These are phyloP conservation scores for Paramecium caudatum DNA, from an alignment of 73 alveolate genomes.

Conservation along the genomic window DNA sequence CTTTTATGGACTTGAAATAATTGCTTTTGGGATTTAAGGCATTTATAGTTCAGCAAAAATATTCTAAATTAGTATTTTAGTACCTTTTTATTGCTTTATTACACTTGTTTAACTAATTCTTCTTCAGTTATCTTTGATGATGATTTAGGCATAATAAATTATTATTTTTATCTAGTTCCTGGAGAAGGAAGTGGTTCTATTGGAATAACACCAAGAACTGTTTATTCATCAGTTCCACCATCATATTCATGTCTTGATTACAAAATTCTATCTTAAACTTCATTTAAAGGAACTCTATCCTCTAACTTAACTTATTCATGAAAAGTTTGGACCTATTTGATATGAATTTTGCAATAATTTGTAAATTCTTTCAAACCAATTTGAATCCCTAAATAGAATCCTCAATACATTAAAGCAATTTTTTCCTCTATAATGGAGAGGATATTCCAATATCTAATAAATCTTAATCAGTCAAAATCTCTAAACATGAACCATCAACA, in stretches of 20 bases:
- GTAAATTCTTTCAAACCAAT: constrained; percentile 56
- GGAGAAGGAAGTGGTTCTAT: constrained; percentile 49
- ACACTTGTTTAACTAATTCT: constrained; percentile 20
- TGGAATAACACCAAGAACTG: neutral
- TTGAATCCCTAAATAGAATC: constrained; percentile 38
- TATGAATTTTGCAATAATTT: constrained; percentile 29
- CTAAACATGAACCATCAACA: constrained; percentile 66
- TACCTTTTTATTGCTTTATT: constrained; percentile 2
- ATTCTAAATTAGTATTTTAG: neutral
- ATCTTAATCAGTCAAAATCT: constrained; percentile 45
- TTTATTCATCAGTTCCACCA: neutral
- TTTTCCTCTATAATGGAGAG: constrained; percentile 58
- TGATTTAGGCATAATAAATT: constrained; percentile 12
- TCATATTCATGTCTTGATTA: constrained; percentile 19
- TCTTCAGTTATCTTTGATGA: constrained; percentile 31
- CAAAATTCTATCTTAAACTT: constrained; percentile 24
- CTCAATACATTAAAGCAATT: constrained; percentile 34
- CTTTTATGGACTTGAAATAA: neutral
- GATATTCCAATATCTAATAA: constrained; percentile 30
- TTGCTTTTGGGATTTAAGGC: neutral
- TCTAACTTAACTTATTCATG: neutral
- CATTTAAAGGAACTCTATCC: neutral
- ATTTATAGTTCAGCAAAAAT: neutral
- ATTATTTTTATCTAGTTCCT: constrained; percentile 3
- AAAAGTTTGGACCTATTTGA: neutral